Evolutionary conservation across 2,329 filamentous ascomycete species (phyloP).

Genomic region (Ustilaginoidea virens): DNA sequence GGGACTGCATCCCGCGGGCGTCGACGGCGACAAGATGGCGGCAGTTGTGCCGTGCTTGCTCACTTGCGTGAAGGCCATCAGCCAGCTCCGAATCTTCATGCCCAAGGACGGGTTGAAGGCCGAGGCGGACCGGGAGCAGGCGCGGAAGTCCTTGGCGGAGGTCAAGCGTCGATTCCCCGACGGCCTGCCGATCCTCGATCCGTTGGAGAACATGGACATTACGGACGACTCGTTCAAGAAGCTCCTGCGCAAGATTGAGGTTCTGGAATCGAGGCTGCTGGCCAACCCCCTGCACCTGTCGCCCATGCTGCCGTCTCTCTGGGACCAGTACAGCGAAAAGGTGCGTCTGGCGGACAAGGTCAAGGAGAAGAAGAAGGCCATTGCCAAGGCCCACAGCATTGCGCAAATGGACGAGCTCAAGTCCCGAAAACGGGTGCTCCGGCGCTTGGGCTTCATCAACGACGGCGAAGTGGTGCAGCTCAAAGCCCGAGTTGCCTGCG

Average conservation of each 20-base stretch:
- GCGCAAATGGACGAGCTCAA: constrained; percentile 94
- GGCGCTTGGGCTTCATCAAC: constrained; percentile 89
- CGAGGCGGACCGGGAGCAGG: constrained; percentile 47
- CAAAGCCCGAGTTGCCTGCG: constrained; percentile 92
- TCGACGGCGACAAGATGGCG: constrained; percentile 15
- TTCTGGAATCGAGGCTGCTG: constrained; percentile 78
- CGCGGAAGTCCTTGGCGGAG: constrained; percentile 59
- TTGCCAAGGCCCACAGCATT: constrained; percentile 70
- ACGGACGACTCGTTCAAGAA: constrained; percentile 87
- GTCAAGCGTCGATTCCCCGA: constrained; percentile 82
- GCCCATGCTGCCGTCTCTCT: constrained; percentile 67
- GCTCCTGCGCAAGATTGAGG: constrained; percentile 87
- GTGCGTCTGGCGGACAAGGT: constrained; percentile 61
- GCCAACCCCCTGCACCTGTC: constrained; percentile 87
- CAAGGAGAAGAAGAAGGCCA: constrained; percentile 77
- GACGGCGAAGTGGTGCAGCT: constrained; percentile 90
- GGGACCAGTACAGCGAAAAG: constrained; percentile 76
- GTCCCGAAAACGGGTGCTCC: constrained; percentile 84
- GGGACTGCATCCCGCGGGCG: constrained; percentile 33
- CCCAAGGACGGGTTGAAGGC: constrained; percentile 57
- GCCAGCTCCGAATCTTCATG: constrained; percentile 69
- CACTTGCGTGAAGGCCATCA: constrained; percentile 70
- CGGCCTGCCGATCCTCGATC: constrained; percentile 76
- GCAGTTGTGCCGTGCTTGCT: constrained; percentile 61
- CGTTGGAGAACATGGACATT: constrained; percentile 93